Conservation (phyloP, 2,329 filamentous ascomycete genomes). For the Colletotrichum truncatum region DNA sequence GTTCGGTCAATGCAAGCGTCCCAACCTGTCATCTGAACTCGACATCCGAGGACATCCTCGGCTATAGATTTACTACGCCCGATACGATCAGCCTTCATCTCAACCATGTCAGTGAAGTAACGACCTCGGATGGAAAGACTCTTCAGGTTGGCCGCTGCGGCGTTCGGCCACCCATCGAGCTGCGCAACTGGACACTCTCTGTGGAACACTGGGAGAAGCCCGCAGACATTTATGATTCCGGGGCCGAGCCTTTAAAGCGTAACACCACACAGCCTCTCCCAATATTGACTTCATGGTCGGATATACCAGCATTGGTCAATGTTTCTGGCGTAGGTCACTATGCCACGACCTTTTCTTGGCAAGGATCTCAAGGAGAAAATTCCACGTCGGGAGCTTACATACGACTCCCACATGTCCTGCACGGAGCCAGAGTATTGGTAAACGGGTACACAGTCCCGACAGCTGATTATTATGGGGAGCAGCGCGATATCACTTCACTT, state of each 20-base stretch:
- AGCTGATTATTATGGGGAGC: not conserved
- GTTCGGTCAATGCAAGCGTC: not conserved
- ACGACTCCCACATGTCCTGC: not conserved
- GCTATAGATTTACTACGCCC: not conserved
- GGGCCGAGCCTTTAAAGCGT: not conserved
- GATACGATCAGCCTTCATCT: not conserved
- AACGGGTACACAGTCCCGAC: too few relatives aligned
- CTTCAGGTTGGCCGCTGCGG: not conserved
- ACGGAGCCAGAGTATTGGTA: too few relatives aligned
- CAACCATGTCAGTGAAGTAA: not conserved
- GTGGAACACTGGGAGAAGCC: conserved; percentile 26
- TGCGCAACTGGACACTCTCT: not conserved
- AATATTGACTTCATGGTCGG: not conserved
- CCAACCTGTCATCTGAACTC: not conserved
- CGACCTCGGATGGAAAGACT: not conserved
- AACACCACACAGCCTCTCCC: conserved; percentile 17
- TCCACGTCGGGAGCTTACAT: conserved; percentile 5
- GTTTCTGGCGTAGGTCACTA: conserved; percentile 23
- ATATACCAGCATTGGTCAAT: conserved; percentile 6
- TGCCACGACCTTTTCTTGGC: conserved; percentile 14
- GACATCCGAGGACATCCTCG: not conserved
- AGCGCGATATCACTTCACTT: conserved; percentile 11
- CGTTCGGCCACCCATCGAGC: too few relatives aligned
- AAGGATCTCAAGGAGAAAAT: not conserved
- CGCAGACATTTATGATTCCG: not conserved